Evolutionary conservation across 2,329 filamentous ascomycete species (phyloP).

Genomic region (Fusarium chuoi): DNA sequence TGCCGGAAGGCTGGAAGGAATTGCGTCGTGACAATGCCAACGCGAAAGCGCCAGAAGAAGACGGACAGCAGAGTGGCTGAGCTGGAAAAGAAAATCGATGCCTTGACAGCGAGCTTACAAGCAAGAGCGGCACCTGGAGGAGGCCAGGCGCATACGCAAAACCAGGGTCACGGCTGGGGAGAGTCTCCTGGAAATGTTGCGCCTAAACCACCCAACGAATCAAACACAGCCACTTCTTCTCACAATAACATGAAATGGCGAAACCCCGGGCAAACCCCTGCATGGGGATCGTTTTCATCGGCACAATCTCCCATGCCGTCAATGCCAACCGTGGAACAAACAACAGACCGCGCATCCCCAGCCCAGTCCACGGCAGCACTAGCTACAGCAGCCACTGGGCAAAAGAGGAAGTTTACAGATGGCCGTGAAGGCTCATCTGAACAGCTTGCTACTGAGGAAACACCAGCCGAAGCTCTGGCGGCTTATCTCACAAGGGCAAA

Average conservation of each 20-base stretch:
- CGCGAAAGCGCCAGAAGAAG: slow-evolving; percentile 87
- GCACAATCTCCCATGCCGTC: slow-evolving; percentile 20
- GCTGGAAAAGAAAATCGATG: slow-evolving; percentile 92
- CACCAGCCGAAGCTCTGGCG: slow-evolving; percentile 30
- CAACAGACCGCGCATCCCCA: slow-evolving; percentile 19
- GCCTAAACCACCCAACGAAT: slow-evolving; percentile 16
- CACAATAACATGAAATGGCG: slow-evolving; percentile 22
- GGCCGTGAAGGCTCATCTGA: slow-evolving; percentile 27
- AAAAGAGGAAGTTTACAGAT: slow-evolving; percentile 49
- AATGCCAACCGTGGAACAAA: slow-evolving; percentile 21
- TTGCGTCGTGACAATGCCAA: slow-evolving; percentile 80
- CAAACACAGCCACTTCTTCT: slow-evolving; percentile 1
- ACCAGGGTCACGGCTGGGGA: slow-evolving; percentile 2
- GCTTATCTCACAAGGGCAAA: slow-evolving; percentile 41
- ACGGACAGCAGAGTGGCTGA: slow-evolving; percentile 89
- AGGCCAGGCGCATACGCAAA: slow-evolving; percentile 16
- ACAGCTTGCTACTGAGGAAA: slow-evolving; percentile 22
- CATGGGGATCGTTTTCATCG: slow-evolving; percentile 32
- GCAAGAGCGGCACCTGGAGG: slow-evolving; percentile 54
- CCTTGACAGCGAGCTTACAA: slow-evolving; percentile 81
- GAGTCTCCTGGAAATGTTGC: slow-evolving; percentile 18
- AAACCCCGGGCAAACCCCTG: slow-evolving; percentile 1
- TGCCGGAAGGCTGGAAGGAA: slow-evolving; percentile 83
- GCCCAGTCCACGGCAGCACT: slow-evolving; percentile 11
- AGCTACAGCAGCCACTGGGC: slow-evolving; percentile 33